A percentile compares a stretch with the other conserved stretches of the same genome.
phyloP scores from a whole-genome alignment of 805 yeast species.

The Pichia thaimueangensis region DNA sequence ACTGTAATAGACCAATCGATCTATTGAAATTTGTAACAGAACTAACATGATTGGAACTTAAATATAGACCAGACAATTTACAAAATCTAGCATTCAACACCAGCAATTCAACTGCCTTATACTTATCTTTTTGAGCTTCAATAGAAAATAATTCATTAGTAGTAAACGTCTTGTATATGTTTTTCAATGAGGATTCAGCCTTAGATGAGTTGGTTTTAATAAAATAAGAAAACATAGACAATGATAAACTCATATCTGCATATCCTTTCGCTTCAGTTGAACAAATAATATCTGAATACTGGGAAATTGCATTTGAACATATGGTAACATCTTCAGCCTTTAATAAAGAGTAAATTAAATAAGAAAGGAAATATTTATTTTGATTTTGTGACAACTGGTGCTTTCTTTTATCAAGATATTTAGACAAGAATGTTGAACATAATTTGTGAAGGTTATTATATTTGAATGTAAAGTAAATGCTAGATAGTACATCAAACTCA shows the following conservation, averaged over 20 bases:
- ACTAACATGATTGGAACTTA: slow-evolving; percentile 21
- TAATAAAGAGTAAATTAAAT: not conserved
- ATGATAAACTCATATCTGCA: not conserved
- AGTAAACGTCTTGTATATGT: not conserved
- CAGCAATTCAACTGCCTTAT: slow-evolving; percentile 16
- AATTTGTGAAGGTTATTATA: slow-evolving; percentile 17
- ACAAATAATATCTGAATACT: too few relatives aligned
- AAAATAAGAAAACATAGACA: not conserved
- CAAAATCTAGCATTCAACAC: slow-evolving; percentile 33
- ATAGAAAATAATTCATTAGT: not conserved
- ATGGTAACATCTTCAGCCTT: too few relatives aligned
- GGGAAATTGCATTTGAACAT: too few relatives aligned
- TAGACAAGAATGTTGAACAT: slow-evolving; percentile 14
- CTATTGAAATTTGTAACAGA: slow-evolving; percentile 39
- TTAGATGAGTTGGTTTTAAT: not conserved
- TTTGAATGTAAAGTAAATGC: slow-evolving; percentile 21
- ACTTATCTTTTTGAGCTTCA: slow-evolving; percentile 16
- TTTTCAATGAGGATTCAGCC: not conserved
- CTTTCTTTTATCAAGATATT: slow-evolving; percentile 7
- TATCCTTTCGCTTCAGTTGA: too few relatives aligned
- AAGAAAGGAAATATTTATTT: not conserved
- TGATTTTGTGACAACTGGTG: not conserved
- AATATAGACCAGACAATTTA: slow-evolving; percentile 25
- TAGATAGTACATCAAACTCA: slow-evolving; percentile 29
- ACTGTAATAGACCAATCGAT: slow-evolving; percentile 45